Base-by-base conservation (phyloP, 2,329 filamentous ascomycete species). In the Cytospora paraplurivora region DNA sequence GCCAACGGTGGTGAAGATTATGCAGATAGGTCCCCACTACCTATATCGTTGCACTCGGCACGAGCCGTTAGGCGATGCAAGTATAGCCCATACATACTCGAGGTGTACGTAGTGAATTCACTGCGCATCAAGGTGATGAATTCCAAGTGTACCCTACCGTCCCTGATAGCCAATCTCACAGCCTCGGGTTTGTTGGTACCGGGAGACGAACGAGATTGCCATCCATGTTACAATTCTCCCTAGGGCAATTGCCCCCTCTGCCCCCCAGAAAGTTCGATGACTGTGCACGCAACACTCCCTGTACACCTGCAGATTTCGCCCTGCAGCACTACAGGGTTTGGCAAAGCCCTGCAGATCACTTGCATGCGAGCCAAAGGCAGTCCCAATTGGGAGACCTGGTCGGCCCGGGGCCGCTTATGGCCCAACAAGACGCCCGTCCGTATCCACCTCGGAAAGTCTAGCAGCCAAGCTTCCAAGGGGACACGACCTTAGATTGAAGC, bases 251-350 rank as follows among this genome's bases (percentile, higher is more conserved):
- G 35, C 19, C 27, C 27, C 21, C 41, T 54, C 47, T 4, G 19
- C 19, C 19, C 41, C 35, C 34, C 44, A 60, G 32, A 59, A 12
- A 12, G 21, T 57, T 19, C 50, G 32, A 41, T 47, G 51, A 32
- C 15, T 34, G 13, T 27, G 34, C 37, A 38, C n/a, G 44, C 38
- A 33, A 21, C 37, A 8, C 59, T 17, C 34, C 11, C 33, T 7
- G 17, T 34, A 59, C 62, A 56, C 52, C 52, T 64, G 60, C 60
- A 65, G 63, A 56, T 57, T 47, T 11, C 51, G 52, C 37, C 41
- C 38, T 59, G 50, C 50, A 54, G 50, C 50, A 15, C 33, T 17
- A 35, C 35, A 60, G 58, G 52, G 47, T 60, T 50, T 50, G 47
- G 58, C 50, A 50, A 60, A 37, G 27, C 35, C 51, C 8, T 55